Percentiles rank a stretch among this genome's conserved stretches.
Conservation (phyloP, 768 basidiomycete species). For the Pleurotus sapidus region DNA sequence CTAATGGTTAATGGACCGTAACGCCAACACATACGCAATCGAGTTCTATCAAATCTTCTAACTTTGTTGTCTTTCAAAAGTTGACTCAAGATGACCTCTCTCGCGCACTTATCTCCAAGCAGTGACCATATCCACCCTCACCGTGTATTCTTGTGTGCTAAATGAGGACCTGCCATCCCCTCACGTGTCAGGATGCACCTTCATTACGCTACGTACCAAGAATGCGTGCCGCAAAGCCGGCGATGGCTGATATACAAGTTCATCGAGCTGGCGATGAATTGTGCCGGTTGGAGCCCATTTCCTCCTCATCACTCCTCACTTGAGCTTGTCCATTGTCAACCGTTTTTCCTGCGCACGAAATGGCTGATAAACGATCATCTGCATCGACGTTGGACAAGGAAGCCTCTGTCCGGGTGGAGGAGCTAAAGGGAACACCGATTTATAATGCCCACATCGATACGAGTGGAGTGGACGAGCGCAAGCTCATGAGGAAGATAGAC, state of each 20-base stretch:
- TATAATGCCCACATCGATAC: conserved; percentile 54
- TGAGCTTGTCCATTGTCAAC: not conserved
- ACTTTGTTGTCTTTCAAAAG: too few species aligned
- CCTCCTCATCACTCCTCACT: not conserved
- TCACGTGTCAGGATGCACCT: conserved; percentile 1
- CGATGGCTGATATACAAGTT: not conserved
- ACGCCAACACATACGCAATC: too few species aligned
- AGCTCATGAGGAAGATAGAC: conserved; percentile 70
- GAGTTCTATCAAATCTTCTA: too few species aligned
- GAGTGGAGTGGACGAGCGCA: conserved; percentile 63
- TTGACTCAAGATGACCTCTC: too few species aligned
- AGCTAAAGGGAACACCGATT: conserved; percentile 20
- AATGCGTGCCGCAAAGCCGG: conserved; percentile 7
- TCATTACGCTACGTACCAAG: conserved; percentile 1
- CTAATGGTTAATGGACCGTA: too few species aligned
- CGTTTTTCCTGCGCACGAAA: not conserved
- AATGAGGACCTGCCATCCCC: not conserved
- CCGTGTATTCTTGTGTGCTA: not conserved
- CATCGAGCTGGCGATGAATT: not conserved
- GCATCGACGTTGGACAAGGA: conserved; percentile 26
- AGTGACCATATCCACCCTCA: not conserved
- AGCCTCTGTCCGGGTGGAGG: conserved; percentile 22
- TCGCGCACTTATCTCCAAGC: not conserved
- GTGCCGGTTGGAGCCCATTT: conserved; percentile 1
- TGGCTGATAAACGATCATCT: conserved; percentile 8